Conservation (phyloP, 2,329 filamentous ascomycete genomes). For the Microcera coccophila region DNA sequence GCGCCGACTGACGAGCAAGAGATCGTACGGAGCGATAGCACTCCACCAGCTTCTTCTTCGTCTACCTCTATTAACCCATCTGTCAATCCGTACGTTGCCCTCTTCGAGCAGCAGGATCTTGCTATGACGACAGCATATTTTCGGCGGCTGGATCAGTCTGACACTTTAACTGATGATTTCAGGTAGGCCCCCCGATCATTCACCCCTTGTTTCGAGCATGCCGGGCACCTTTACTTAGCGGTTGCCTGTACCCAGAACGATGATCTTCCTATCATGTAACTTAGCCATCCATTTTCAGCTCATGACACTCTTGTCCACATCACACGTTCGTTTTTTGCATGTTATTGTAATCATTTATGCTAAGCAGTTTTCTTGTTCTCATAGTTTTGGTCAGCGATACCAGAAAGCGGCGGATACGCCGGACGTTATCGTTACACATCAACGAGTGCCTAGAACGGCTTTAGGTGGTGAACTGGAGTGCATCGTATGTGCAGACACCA, state of each 20-base stretch:
- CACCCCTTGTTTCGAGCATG: slow-evolving; percentile 4
- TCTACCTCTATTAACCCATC: too few species aligned
- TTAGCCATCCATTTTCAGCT: slow-evolving; percentile 1
- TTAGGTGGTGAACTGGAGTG: slow-evolving; percentile 29
- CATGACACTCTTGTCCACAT: not conserved
- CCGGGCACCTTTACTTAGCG: slow-evolving; percentile 8
- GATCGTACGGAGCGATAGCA: not conserved
- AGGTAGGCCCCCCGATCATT: slow-evolving; percentile 24
- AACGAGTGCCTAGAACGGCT: slow-evolving; percentile 23
- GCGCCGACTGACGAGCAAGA: not conserved
- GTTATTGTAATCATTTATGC: not conserved
- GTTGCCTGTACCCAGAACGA: not conserved
- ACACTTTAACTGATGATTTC: slow-evolving; percentile 29
- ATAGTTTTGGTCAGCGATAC: slow-evolving; percentile 35
- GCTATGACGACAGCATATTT: slow-evolving; percentile 30
- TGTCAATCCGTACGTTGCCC: slow-evolving; percentile 28
- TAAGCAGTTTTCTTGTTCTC: slow-evolving; percentile 1
- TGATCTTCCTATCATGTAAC: not conserved
- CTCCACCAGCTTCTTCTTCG: slow-evolving; percentile 11
- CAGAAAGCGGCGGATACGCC: slow-evolving; percentile 24
- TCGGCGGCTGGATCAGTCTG: slow-evolving; percentile 24
- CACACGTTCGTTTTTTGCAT: not conserved
- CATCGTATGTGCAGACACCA: slow-evolving; percentile 35
- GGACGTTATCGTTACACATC: slow-evolving; percentile 30
- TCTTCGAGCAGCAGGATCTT: slow-evolving; percentile 31